A percentile compares a stretch with the other conserved stretches of the same genome.
Evolutionary conservation across 2,329 filamentous ascomycete species (phyloP).

Genomic region (Fusarium circinatum): DNA sequence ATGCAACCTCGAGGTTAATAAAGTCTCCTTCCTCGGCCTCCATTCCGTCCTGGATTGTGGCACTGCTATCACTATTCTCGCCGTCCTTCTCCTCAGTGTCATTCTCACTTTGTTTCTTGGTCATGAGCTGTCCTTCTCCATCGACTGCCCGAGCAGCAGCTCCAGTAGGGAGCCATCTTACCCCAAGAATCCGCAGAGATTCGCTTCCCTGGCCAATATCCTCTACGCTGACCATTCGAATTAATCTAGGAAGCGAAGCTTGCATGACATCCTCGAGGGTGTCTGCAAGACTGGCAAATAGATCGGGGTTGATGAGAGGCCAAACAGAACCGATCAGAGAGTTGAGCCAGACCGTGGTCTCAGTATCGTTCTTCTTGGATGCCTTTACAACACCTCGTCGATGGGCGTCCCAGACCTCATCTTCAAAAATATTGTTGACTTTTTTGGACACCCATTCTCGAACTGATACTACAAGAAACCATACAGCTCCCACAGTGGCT

Average conservation of each 20-base stretch:
- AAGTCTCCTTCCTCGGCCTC: constrained; percentile 82
- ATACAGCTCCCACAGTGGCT: constrained; percentile 42
- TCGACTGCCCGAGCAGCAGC: constrained; percentile 72
- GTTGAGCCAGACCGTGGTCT: constrained; percentile 80
- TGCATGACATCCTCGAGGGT: constrained; percentile 85
- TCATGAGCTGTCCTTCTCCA: constrained; percentile 63
- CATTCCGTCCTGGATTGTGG: constrained; percentile 66
- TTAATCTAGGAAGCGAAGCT: constrained; percentile 73
- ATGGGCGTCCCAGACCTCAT: constrained; percentile 75
- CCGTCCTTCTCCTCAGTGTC: constrained; percentile 50
- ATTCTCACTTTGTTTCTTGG: constrained; percentile 50
- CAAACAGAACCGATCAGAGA: constrained; percentile 74
- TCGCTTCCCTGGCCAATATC: constrained; percentile 82
- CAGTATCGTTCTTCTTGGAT: constrained; percentile 58
- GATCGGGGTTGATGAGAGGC: constrained; percentile 79
- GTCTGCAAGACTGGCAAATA: constrained; percentile 75
- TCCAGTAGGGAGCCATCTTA: constrained; percentile 77
- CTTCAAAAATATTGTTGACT: constrained; percentile 71
- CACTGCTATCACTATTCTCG: constrained; percentile 50
- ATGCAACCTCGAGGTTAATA: constrained; percentile 79
- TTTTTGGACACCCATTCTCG: constrained; percentile 70
- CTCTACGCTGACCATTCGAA: constrained; percentile 80
- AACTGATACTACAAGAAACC: constrained; percentile 57
- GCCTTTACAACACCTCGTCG: constrained; percentile 60
- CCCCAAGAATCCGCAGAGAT: constrained; percentile 73